A percentile compares a stretch with the other conserved stretches of the same genome.
phyloP scores from a whole-genome alignment of 2,329 filamentous ascomycete species.

The Ceratocystis eucalypticola region DNA sequence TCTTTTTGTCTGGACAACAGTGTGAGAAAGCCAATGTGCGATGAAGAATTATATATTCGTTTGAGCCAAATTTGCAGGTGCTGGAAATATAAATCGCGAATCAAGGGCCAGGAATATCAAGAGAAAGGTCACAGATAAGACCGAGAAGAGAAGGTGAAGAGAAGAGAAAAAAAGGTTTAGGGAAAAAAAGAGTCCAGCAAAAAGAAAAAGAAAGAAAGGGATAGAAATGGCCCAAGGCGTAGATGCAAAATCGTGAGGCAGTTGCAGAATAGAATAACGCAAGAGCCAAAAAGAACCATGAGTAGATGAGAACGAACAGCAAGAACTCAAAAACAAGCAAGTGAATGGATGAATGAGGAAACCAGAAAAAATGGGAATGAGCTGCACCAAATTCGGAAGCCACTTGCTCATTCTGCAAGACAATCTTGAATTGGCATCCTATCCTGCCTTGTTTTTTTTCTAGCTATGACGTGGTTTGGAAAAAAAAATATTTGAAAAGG shows the following conservation, averaged over 20 bases:
- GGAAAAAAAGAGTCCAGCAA: neutral
- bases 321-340: neutral
- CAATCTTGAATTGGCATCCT: neutral
- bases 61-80: too few species aligned
- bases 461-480: neutral
- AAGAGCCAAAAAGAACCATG: neutral
- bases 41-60: too few species aligned
- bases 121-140: neutral
- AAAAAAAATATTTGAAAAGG: neutral
- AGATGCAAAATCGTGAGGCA: neutral
- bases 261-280: neutral
- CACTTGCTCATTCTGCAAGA: neutral
- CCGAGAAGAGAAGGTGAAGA: neutral
- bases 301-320: neutral
- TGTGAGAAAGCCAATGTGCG: too few species aligned
- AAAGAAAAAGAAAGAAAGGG: neutral
- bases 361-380: neutral
- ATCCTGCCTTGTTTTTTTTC: neutral
- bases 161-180: neutral
- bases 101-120: too few species aligned
- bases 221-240: neutral
- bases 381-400: neutral
- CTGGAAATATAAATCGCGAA: too few species aligned
- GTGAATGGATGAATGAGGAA: neutral
- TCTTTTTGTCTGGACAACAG: too few species aligned